These are phyloP conservation scores for Rhizophlyctis rosea DNA, from an alignment of 192 early-diverging fungal genomes.

Conservation along the genomic window DNA sequence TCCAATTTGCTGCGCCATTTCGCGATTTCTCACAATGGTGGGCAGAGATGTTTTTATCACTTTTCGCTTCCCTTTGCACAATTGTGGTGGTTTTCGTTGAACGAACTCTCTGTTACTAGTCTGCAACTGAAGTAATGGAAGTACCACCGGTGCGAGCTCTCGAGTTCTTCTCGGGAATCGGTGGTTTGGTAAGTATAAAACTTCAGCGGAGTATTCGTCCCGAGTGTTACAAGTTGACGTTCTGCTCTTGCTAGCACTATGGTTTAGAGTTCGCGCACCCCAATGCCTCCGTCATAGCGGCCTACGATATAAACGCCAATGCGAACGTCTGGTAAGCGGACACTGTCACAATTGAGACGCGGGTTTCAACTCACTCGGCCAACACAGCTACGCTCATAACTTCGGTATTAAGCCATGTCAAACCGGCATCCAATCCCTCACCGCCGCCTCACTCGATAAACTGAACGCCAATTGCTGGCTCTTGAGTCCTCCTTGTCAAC, in stretches of 20 bases:
- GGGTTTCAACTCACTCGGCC: not conserved
- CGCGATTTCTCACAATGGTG: no score
- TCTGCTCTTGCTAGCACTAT: slow-evolving; percentile 32
- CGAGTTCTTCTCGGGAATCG: slow-evolving; percentile 71
- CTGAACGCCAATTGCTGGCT: slow-evolving; percentile 81
- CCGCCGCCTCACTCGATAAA: slow-evolving; percentile 47
- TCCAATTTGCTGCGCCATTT: no score
- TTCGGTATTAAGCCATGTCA: slow-evolving; percentile 38
- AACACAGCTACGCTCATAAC: slow-evolving; percentile 37
- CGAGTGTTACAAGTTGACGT: not conserved
- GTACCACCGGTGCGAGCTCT: slow-evolving; percentile 43
- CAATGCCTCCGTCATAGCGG: slow-evolving; percentile 64
- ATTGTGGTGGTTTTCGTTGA: no score
- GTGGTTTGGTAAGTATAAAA: slow-evolving; percentile 43
- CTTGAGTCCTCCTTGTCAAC: slow-evolving; percentile 89
- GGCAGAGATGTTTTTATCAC: no score
- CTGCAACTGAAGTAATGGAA: no score
- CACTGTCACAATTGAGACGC: not conserved
- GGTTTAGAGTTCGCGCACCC: slow-evolving; percentile 65
- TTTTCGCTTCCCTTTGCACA: no score
- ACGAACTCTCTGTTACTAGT: no score
- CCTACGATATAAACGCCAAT: slow-evolving; percentile 93
- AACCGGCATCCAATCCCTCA: slow-evolving; percentile 52
- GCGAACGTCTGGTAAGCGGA: slow-evolving; percentile 59
- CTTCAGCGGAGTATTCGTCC: slow-evolving; percentile 15